Base-by-base conservation (phyloP, 1,284 basidiomycete genomes). In the Irpex rosettiformis region DNA sequence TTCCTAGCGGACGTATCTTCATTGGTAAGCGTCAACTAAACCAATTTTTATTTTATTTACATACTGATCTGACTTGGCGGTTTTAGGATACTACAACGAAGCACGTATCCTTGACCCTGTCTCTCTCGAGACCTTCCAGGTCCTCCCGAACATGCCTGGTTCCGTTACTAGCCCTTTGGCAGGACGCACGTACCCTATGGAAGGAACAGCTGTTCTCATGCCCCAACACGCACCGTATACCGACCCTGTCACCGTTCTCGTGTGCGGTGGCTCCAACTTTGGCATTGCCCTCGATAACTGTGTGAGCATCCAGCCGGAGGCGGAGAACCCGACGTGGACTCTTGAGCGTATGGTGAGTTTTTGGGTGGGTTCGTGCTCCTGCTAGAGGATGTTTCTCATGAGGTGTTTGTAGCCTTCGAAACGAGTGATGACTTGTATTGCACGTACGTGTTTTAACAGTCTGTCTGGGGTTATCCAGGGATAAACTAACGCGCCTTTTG, bases 121-220 rank as follows among this genome's bases (percentile, higher is more conserved):
- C 3, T 88, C 81, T 0, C 88, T 91, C 62, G 70, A 77, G 24
- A 91, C 89, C 0, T 69, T 83, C 56, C 73, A 71, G 3, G 71
- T 77, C 10, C 72, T 93, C 1, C 89, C 89, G 5, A 85, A 89
- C 62, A 82, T 90, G 58, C 90, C 92, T 1, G 88, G 82, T 0
- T 78, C 84, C 0, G 89, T 91, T n/a, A 88, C 85, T 62, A 84
- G 89, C 61, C 86, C 89, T 69, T 72, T 81, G 21, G 86, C 75
- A 16, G 89, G 90, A 28, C 82, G 91, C 24, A 88, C 87, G 2
- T 94, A 93, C 65, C 91, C 91, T 1, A 77, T 89, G 67, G 84
- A 88, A 67, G 89, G 88, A 7, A 78, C 88, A 1, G 82, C 84
- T 0, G 80, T 89, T 25, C 70, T 91, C 11, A 74, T 93, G 16